These are phyloP conservation scores for Aquanectria penicillioides DNA, from an alignment of 2,329 filamentous ascomycete species.

Conservation along the genomic window DNA sequence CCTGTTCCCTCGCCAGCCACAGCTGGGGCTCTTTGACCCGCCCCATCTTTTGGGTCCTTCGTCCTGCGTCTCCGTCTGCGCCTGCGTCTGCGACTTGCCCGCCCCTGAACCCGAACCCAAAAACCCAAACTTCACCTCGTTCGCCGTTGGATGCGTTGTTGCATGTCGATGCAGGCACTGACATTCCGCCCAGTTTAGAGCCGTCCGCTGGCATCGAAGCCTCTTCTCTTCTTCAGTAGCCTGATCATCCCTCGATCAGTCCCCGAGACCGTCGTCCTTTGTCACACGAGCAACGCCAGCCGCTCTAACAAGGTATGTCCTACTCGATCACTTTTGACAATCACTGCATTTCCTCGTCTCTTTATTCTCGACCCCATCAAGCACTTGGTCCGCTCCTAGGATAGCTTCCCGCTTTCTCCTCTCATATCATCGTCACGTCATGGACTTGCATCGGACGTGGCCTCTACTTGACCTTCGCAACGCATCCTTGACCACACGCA, in stretches of 20 bases:
- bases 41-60: slow-evolving; percentile 36
- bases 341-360: slow-evolving; percentile 8
- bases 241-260: slow-evolving; percentile 23
- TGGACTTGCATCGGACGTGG: slow-evolving; percentile 31
- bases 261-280: slow-evolving; percentile 24
- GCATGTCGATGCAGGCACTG: slow-evolving; percentile 32
- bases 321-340: slow-evolving; percentile 17
- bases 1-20: slow-evolving; percentile 29
- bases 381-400: not conserved
- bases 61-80: slow-evolving; percentile 16
- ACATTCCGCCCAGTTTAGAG: slow-evolving; percentile 32
- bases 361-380: slow-evolving; percentile 21
- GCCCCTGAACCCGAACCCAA: slow-evolving; percentile 13
- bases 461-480: slow-evolving; percentile 27
- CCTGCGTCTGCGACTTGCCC: slow-evolving; percentile 15
- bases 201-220: slow-evolving; percentile 33
- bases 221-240: slow-evolving; percentile 26
- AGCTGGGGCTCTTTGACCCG: slow-evolving; percentile 29
- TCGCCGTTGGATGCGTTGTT: slow-evolving; percentile 25
- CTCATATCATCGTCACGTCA: slow-evolving; percentile 32
- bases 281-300: slow-evolving; percentile 30
- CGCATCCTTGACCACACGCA: slow-evolving; percentile 1
- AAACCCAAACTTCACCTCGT: slow-evolving; percentile 15
- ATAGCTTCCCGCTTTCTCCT: not conserved
- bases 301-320: slow-evolving; percentile 31